A percentile compares a stretch with the other conserved stretches of the same genome.
Conservation (phyloP, 1,284 basidiomycete genomes). For the Pterulicium gracile region DNA sequence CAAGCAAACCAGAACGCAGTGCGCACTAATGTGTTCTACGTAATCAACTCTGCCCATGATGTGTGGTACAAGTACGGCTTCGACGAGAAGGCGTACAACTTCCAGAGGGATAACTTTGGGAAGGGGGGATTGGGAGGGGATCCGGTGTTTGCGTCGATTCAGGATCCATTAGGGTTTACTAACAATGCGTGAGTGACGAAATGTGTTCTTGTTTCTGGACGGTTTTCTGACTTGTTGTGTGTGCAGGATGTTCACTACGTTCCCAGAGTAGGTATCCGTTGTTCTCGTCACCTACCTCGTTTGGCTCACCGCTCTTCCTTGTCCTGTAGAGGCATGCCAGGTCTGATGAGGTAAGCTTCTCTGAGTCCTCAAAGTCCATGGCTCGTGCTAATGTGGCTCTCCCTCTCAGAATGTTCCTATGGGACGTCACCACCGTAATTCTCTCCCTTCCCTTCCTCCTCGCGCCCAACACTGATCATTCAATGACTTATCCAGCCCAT, state of each 20-base stretch:
- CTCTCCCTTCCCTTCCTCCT: neutral
- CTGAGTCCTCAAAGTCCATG: too few species aligned
- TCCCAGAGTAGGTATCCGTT: neutral
- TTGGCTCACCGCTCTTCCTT: slow-evolving; percentile 12
- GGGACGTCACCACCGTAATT: slow-evolving; percentile 21
- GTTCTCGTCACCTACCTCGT: slow-evolving; percentile 21
- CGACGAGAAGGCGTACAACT: slow-evolving; percentile 31
- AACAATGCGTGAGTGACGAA: slow-evolving; percentile 29
- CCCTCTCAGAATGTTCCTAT: slow-evolving; percentile 29
- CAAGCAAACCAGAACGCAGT: slow-evolving; percentile 33
- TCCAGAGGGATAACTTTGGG: slow-evolving; percentile 33
- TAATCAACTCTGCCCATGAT: slow-evolving; percentile 39
- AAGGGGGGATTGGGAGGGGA: slow-evolving; percentile 30
- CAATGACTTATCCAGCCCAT: slow-evolving; percentile 16
- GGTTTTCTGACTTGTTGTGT: neutral
- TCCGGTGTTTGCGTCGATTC: slow-evolving; percentile 28
- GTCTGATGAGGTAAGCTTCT: neutral
- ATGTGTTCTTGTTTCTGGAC: neutral
- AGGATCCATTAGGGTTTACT: slow-evolving; percentile 25
- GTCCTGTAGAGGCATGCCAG: too few species aligned
- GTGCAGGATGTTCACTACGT: neutral
- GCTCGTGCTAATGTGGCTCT: slow-evolving; percentile 20
- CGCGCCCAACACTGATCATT: neutral
- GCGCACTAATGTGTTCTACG: slow-evolving; percentile 38
- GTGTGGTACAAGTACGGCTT: slow-evolving; percentile 33